Base-by-base conservation (phyloP, 192 early-diverging fungal genomes). In the Entomortierella beljakovae region DNA sequence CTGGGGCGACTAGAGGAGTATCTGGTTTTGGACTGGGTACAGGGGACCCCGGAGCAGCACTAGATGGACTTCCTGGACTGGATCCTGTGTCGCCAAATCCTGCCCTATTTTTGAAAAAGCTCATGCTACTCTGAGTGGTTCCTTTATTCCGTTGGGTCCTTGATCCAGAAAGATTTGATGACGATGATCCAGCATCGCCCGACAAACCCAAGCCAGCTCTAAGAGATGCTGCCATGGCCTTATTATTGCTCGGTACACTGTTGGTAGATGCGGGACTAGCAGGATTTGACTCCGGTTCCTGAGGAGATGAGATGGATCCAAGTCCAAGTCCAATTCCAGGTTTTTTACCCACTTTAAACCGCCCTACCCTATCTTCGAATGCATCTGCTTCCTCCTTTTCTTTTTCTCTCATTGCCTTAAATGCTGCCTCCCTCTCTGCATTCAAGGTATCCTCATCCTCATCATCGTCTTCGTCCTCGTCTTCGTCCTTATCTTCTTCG, bases 361-460 rank as follows among this genome's bases (percentile, higher is more conserved):
- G 16, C 40, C 38, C 33, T 23, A 46, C 54, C 29, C 48, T 20
- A 22, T 81, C 68, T 23, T 68, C 68, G 33, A 53, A 81, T 28
- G 32, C 58, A 49, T 70, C 59, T 6, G 42, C 32, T 26, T 71
- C 61, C 32, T 57, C 52, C 34, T 70, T 75, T 25, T 70, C 52
- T 46, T 35, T 43, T 20, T 25, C 10, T 1, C 67, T 59, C n/a
- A 34, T 54, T 13, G 48, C 67, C 49, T 55, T 67, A 56, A 63
- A 67, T 50, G 80, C 65, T 7, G 64, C 71, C 35, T 67, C 69
- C 22, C 51, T 46, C 6, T 40, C 71, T 29, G 26, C 15, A 37
- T 42, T 70, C 8, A 29, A 56, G n/a, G n/a, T 67, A 9, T 80
- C 74, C 6, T 89, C 88, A 2, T 79, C 83, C 37, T 80, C 61